Evolutionary conservation across 805 yeast genomes (phyloP).

Genomic region (Pichia nanzhaoensis): DNA sequence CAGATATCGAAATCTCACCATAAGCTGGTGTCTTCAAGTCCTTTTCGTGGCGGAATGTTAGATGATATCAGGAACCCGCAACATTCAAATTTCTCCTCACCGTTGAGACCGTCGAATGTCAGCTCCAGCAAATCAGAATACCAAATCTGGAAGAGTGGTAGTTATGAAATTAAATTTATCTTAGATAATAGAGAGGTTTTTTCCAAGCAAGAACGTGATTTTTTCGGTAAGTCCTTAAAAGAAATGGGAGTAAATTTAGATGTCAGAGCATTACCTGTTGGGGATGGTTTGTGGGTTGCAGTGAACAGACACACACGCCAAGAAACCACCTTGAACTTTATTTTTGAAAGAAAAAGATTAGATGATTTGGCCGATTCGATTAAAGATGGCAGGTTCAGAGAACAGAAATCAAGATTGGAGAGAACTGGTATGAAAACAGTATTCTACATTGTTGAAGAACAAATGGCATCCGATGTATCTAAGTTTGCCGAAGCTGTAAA

Average conservation of each 20-base stretch:
- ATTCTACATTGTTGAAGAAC: conserved; percentile 78
- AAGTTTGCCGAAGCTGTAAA: conserved; percentile 59
- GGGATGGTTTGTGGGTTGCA: conserved; percentile 91
- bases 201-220: conserved; percentile 61
- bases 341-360: conserved; percentile 85
- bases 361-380: conserved; percentile 82
- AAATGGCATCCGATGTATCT: conserved; percentile 37
- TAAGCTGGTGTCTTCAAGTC: conserved; percentile 1
- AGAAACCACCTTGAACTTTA: conserved; percentile 67
- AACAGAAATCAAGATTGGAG: conserved; percentile 74
- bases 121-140: conserved; percentile 21
- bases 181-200: conserved; percentile 81
- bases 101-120: not conserved
- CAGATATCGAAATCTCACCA: not conserved
- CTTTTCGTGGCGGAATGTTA: conserved; percentile 6
- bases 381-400: conserved; percentile 80
- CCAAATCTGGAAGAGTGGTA: conserved; percentile 54
- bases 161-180: conserved; percentile 53
- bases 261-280: conserved; percentile 59
- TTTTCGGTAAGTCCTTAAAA: conserved; percentile 50
- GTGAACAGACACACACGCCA: conserved; percentile 47
- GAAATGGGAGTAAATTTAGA: conserved; percentile 44
- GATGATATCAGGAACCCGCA: not conserved
- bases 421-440: conserved; percentile 62
- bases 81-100: not conserved